phyloP scores from a whole-genome alignment of 192 early-diverging fungal species.

The Gigaspora rosea region DNA sequence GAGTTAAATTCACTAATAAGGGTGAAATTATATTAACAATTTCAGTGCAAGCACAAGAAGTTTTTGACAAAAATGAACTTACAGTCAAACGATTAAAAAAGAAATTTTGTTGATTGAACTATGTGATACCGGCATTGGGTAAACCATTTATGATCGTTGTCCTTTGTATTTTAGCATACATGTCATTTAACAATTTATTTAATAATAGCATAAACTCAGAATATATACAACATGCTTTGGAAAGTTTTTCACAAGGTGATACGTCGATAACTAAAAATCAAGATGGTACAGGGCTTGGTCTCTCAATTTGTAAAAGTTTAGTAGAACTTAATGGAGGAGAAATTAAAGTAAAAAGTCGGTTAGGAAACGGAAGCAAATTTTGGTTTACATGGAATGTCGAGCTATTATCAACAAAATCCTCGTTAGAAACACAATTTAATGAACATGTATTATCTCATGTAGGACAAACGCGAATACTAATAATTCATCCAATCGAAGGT shows the following conservation, averaged over 20 bases:
- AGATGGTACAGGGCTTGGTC: conserved; percentile 76
- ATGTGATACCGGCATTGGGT: conserved; percentile 29
- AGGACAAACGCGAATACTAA: conserved; percentile 25
- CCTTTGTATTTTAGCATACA: neutral
- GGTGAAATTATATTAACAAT: conserved; percentile 34
- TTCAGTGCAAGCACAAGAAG: neutral
- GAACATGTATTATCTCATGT: conserved; percentile 8
- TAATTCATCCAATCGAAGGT: conserved; percentile 29
- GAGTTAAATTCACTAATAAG: conserved; percentile 53
- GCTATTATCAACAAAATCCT: neutral
- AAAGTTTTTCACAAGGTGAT: conserved; percentile 72
- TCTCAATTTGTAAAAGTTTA: conserved; percentile 74
- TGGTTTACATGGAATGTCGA: conserved; percentile 4
- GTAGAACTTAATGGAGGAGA: conserved; percentile 71
- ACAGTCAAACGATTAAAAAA: no score
- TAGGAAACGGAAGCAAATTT: no score
- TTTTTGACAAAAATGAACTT: no score
- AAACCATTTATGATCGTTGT: neutral
- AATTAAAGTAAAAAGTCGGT: conserved; percentile 65
- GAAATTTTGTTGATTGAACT: no score
- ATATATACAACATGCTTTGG: conserved; percentile 61
- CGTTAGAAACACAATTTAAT: conserved; percentile 25
- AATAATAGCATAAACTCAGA: conserved; percentile 51
- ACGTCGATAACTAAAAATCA: conserved; percentile 69
- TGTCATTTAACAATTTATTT: neutral